A percentile compares a stretch with the other conserved stretches of the same genome.
These are phyloP conservation scores for Neopestalotiopsis rosae DNA, from an alignment of 2,329 filamentous ascomycete genomes.

Conservation along the genomic window DNA sequence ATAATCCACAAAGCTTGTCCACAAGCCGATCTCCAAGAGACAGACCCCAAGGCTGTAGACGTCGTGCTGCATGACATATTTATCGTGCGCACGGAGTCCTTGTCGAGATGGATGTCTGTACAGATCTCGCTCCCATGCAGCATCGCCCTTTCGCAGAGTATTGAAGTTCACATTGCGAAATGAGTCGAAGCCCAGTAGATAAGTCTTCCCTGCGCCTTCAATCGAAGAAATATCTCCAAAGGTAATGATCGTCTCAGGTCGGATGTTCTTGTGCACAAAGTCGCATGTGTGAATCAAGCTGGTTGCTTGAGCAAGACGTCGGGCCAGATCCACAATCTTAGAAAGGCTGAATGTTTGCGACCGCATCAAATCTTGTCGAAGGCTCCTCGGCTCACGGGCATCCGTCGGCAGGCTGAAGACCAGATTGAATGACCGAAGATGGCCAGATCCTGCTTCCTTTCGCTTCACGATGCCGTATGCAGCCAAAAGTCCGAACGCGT, in stretches of 20 bases:
- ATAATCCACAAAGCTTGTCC: conserved; percentile 41
- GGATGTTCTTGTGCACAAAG: conserved; percentile 51
- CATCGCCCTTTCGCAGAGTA: conserved; percentile 42
- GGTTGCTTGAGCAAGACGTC: neutral
- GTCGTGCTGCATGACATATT: conserved; percentile 58
- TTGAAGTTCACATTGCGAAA: conserved; percentile 40
- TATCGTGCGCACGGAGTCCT: conserved; percentile 41
- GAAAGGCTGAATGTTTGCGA: conserved; percentile 1
- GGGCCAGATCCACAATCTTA: conserved; percentile 1
- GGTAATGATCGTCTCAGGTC: conserved; percentile 42
- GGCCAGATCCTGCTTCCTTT: neutral
- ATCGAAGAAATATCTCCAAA: neutral
- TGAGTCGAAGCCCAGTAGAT: conserved; percentile 51
- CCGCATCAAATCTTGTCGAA: neutral
- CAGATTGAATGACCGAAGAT: neutral
- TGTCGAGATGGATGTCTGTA: conserved; percentile 57
- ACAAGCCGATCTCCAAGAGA: conserved; percentile 58
- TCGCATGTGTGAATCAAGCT: conserved; percentile 28
- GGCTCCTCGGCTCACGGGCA: neutral
- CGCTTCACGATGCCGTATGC: neutral
- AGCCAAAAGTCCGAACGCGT: neutral
- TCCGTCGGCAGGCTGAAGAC: neutral
- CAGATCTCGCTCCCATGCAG: conserved; percentile 47
- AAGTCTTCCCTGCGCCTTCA: conserved; percentile 26
- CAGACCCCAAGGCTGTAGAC: conserved; percentile 62